Percentiles rank a stretch among this genome's conserved stretches.
Evolutionary conservation across 352 stramenopile species (phyloP).

Genomic region (Phytophthora tentaculata): DNA sequence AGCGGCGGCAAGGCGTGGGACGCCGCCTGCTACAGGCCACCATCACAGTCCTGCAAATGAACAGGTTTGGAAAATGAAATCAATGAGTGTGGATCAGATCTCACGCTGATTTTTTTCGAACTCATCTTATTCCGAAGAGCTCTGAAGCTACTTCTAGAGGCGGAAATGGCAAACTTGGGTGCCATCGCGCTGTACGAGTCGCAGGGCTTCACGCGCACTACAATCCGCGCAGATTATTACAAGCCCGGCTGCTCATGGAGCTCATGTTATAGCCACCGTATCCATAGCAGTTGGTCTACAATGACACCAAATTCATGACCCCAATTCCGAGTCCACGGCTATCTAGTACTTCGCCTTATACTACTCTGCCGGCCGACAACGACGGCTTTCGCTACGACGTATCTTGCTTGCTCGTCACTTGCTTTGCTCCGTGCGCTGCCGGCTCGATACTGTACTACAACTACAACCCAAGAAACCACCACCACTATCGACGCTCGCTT

Average conservation of each 20-base stretch:
- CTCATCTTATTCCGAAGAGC: slow-evolving; percentile 15
- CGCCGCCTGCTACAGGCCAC: slow-evolving; percentile 41
- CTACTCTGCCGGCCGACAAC: neutral
- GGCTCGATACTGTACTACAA: neutral
- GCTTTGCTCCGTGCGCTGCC: too few relatives aligned
- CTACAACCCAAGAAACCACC: neutral
- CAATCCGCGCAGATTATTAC: slow-evolving; percentile 50
- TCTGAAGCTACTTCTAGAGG: slow-evolving; percentile 32
- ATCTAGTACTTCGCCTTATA: slow-evolving; percentile 21
- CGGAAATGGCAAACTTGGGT: slow-evolving; percentile 39
- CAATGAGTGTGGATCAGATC: neutral
- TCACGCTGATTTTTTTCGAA: neutral
- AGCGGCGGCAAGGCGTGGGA: slow-evolving; percentile 39
- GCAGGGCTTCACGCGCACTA: slow-evolving; percentile 38
- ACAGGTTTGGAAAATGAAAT: slow-evolving; percentile 25
- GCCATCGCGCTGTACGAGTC: slow-evolving; percentile 53
- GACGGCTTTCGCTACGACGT: neutral
- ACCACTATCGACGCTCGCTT: neutral
- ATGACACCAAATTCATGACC: too few relatives aligned
- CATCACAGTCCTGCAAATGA: slow-evolving; percentile 35
- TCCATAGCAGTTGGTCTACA: too few relatives aligned
- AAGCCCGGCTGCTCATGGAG: slow-evolving; percentile 46
- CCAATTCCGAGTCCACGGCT: slow-evolving; percentile 19
- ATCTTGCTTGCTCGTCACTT: neutral
- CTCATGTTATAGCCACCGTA: slow-evolving; percentile 19